These are phyloP conservation scores for Ilex asprella DNA, from an alignment of 257 asterid genomes.

Conservation along the genomic window DNA sequence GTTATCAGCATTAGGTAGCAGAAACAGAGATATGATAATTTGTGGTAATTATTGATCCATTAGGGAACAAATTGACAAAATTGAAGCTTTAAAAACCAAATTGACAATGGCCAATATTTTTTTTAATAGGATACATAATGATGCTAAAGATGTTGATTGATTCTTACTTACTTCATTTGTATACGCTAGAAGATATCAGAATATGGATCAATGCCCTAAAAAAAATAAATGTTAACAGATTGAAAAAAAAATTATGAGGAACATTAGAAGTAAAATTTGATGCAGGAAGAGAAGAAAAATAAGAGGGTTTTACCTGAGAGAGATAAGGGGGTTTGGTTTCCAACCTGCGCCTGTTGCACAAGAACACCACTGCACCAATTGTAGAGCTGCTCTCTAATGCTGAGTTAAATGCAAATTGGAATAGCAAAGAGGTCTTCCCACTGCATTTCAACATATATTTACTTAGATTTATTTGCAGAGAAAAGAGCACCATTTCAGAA, in stretches of 20 bases:
- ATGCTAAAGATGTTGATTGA: too few species aligned
- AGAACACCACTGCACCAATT: constrained; percentile 45
- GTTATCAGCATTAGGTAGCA: background rate
- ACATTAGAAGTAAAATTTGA: background rate
- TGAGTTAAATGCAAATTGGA: constrained; percentile 75
- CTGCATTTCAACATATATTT: constrained; percentile 24
- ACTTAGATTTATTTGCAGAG: too few species aligned
- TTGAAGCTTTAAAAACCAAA: too few species aligned
- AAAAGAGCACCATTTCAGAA: too few species aligned
- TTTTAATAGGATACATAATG: too few species aligned
- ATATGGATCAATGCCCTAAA: constrained; percentile 70
- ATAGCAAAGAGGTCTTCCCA: constrained; percentile 85
- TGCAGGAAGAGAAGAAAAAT: background rate
- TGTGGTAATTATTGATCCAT: too few species aligned
- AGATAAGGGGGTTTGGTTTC: constrained; percentile 61
- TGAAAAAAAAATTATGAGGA: background rate
- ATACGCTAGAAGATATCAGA: constrained; percentile 53
- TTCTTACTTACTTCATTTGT: constrained; percentile 51
- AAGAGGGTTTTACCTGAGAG: constrained; percentile 45
- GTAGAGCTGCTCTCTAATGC: too few species aligned
- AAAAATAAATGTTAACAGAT: background rate
- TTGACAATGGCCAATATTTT: too few species aligned
- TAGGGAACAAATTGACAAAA: constrained; percentile 4
- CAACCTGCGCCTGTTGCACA: constrained; percentile 63
- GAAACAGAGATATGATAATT: background rate